phyloP scores from a whole-genome alignment of 495 filamentous ascomycete species.

The Parathielavia appendiculata region DNA sequence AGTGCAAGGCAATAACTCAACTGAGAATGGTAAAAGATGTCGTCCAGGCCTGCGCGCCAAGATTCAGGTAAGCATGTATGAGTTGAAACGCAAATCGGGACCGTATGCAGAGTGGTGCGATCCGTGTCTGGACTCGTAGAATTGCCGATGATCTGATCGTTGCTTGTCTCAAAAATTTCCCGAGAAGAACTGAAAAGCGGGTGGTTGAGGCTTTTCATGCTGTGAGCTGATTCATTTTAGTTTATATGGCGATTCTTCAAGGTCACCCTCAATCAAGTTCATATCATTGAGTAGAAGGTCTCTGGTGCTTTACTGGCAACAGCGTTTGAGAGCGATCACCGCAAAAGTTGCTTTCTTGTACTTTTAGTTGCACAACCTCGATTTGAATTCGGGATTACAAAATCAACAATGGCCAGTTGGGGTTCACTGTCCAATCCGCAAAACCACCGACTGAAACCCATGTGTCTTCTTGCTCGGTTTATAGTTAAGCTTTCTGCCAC shows the following conservation, averaged over 20 bases:
- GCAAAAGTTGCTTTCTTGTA: neutral
- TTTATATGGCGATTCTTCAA: neutral
- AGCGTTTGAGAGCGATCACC: neutral
- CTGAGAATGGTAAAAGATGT: too few species aligned
- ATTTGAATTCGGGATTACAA: neutral
- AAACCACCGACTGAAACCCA: neutral
- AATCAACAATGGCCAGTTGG: neutral
- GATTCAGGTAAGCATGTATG: too few species aligned
- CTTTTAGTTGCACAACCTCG: neutral
- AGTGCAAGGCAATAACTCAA: too few species aligned
- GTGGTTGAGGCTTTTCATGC: constrained; percentile 1
- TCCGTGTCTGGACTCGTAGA: neutral
- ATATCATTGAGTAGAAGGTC: neutral
- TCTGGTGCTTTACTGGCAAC: neutral
- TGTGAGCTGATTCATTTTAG: neutral
- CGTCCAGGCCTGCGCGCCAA: too few species aligned
- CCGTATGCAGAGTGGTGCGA: neutral
- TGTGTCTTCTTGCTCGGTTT: neutral
- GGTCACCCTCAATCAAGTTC: neutral
- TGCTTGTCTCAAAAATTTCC: constrained; percentile 8
- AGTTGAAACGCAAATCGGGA: neutral
- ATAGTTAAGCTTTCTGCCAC: constrained; percentile 3
- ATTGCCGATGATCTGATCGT: neutral
- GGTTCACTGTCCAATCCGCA: neutral
- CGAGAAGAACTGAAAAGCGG: neutral